Evolutionary conservation across 129 eudicot species (phyloP), one percentile per base, ranked within the genome.

Genomic region (Apium graveolens): DNA sequence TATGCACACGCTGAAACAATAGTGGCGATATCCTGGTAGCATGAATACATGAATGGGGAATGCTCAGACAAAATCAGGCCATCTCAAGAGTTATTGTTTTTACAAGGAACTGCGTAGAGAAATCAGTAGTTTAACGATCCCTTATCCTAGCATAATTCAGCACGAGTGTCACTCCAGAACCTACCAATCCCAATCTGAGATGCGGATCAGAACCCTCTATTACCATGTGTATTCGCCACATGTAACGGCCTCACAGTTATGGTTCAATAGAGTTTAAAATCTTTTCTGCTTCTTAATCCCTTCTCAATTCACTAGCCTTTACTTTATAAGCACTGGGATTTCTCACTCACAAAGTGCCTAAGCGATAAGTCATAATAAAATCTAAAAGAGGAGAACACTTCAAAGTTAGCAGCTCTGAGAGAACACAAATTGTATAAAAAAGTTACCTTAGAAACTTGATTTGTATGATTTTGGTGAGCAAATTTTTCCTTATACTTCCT

Each of bases 401-500:
- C 65, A 66, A 31, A 32, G 34, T 38, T 27, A 20, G 39, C 21
- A 31, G 72, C 72, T 66, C 5, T 32, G 13, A 5, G 6, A 55
- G 26, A 60, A 63, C 39, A 31, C 68, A 18, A 32, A 70, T 8
- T 49, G 38, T 26, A 53, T 32, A 38, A 16, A 70, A 62, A 49
- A n/a, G 85, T 78, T 86, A 89, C 97, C 86, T 93, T 91, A 78
- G 86, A 80, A 39, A 80, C 91, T 38, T 75, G 87, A 71, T 72
- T 76, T 43, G 90, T 42, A 75, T 84, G 85, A 79, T 78, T 84
- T 76, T 86, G 96, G 79, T 81, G 89, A 63, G 80, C 97, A 37
- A 89, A 73, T 79, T 88, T 90, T 81, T 90, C 98, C 90, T 91
- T 95, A 69, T 88, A 91, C 87, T 91, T 95, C 81, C 92, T 87